These are phyloP conservation scores for Amauroascus niger DNA, from an alignment of 2,329 filamentous ascomycete genomes.

Conservation along the genomic window DNA sequence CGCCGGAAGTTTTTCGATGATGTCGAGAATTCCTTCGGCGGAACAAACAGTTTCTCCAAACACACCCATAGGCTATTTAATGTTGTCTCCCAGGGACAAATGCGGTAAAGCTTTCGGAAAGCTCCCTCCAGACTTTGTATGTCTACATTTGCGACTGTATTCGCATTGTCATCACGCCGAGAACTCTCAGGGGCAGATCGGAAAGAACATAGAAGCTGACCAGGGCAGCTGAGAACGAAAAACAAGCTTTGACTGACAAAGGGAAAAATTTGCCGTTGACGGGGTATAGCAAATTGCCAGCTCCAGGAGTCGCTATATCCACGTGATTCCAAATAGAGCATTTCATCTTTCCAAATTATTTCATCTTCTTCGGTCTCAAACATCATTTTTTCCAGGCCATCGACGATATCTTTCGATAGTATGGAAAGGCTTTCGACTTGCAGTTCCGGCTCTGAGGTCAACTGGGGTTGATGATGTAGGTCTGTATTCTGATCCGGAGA, in stretches of 20 bases:
- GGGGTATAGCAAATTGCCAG: slow-evolving; percentile 31
- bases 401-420: slow-evolving; percentile 31
- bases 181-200: slow-evolving; percentile 18
- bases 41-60: slow-evolving; percentile 33
- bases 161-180: background rate
- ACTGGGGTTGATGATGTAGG: background rate
- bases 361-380: slow-evolving; percentile 30
- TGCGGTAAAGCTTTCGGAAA: slow-evolving; percentile 28
- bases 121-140: slow-evolving; percentile 26
- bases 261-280: slow-evolving; percentile 31
- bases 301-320: slow-evolving; percentile 32
- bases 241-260: slow-evolving; percentile 39
- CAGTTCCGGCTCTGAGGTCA: background rate
- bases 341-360: slow-evolving; percentile 31
- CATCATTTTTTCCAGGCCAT: slow-evolving; percentile 30
- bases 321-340: slow-evolving; percentile 29
- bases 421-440: slow-evolving; percentile 20
- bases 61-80: slow-evolving; percentile 37
- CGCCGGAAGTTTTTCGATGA: slow-evolving; percentile 11
- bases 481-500: background rate
- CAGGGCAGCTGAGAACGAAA: slow-evolving; percentile 35
- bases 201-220: slow-evolving; percentile 36
- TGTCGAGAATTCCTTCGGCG: slow-evolving; percentile 29
- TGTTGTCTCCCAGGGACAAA: slow-evolving; percentile 35
- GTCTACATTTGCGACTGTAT: slow-evolving; percentile 19